A percentile compares a stretch with the other conserved stretches of the same genome.
These are phyloP conservation scores for Lithospermum erythrorhizon DNA, from an alignment of 257 asterid genomes.

Conservation along the genomic window DNA sequence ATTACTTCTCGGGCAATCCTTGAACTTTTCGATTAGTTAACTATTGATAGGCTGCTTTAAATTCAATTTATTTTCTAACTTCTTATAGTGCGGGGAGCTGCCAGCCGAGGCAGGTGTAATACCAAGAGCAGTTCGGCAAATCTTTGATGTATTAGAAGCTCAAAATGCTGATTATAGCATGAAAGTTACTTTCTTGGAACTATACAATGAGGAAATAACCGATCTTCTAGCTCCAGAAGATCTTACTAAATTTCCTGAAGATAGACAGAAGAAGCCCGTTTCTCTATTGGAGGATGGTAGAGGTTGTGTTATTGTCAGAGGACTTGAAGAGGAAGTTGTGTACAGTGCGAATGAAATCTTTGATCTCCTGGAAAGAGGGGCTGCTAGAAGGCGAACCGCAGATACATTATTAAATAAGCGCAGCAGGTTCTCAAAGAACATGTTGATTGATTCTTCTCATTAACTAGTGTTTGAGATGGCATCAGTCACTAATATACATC, in stretches of 20 bases:
- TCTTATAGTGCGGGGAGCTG: slow-evolving; percentile 64
- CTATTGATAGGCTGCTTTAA: background rate
- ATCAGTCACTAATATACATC: background rate
- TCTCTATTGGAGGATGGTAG: slow-evolving; percentile 79
- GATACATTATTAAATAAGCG: slow-evolving; percentile 69
- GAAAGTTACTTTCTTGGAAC: slow-evolving; percentile 80
- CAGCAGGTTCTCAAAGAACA: slow-evolving; percentile 38
- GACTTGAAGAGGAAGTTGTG: slow-evolving; percentile 84
- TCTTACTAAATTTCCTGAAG: slow-evolving; percentile 35
- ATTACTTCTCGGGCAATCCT: background rate
- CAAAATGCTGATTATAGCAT: slow-evolving; percentile 69
- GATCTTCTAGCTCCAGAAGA: slow-evolving; percentile 66
- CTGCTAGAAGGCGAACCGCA: slow-evolving; percentile 69
- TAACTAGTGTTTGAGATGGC: background rate
- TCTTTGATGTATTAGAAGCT: slow-evolving; percentile 72
- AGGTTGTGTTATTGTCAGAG: slow-evolving; percentile 64
- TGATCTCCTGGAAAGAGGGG: slow-evolving; percentile 71
- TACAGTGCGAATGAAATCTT: slow-evolving; percentile 75
- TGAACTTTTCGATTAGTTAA: too few species aligned
- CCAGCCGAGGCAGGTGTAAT: slow-evolving; percentile 78
- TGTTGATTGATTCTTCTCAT: background rate
- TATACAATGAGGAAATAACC: slow-evolving; percentile 71
- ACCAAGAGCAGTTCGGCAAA: slow-evolving; percentile 79
- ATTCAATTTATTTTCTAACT: background rate
- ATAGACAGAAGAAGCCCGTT: slow-evolving; percentile 44